Percentiles rank a stretch among this genome's conserved stretches.
Conservation (phyloP, 169 alveolate species). For the Toxoplasma gondii region DNA sequence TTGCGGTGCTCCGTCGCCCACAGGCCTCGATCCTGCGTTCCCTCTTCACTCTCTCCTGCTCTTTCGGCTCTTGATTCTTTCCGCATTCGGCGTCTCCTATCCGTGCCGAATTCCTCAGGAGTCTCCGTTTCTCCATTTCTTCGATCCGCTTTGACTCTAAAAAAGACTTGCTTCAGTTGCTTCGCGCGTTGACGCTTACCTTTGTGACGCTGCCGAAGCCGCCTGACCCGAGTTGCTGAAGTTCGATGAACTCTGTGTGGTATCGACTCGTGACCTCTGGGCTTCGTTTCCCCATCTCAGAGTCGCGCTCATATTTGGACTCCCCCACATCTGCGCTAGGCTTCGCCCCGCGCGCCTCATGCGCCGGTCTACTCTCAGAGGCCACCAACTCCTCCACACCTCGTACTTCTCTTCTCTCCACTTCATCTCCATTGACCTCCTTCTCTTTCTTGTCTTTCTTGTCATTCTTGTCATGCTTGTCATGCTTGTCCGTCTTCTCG, state of each 20-base stretch:
- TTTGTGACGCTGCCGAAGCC: conserved; percentile 51
- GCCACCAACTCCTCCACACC: not conserved
- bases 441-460: not conserved
- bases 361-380: no score
- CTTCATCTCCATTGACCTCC: not conserved
- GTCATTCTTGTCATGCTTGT: not conserved
- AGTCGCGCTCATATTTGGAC: no score
- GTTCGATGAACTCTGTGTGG: conserved; percentile 18
- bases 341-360: no score
- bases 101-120: no score
- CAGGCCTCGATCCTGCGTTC: no score
- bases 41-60: no score
- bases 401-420: not conserved
- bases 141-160: no score
- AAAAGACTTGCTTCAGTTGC: no score
- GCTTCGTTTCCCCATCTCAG: not conserved
- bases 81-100: no score
- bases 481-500: not conserved
- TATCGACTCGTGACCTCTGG: not conserved
- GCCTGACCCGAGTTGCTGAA: conserved; percentile 36
- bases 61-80: no score
- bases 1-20: no score
- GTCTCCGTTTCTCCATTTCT: no score
- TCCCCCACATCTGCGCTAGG: not conserved
- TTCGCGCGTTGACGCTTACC: conserved; percentile 28